These are phyloP conservation scores for Orbilia ellipsospora DNA, from an alignment of 2,329 filamentous ascomycete species.

Conservation along the genomic window DNA sequence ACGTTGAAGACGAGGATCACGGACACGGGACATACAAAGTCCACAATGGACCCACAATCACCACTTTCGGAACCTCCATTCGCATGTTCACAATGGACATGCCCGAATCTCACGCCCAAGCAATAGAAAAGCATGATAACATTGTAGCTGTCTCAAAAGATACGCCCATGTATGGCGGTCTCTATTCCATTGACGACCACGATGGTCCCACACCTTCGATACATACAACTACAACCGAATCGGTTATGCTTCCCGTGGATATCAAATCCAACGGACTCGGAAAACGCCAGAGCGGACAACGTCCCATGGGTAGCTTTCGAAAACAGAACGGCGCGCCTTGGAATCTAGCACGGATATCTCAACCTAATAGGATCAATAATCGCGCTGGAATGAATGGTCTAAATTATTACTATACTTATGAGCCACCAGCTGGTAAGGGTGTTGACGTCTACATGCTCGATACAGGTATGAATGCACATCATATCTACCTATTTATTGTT, in stretches of 20 bases:
- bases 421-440: slow-evolving; percentile 7
- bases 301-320: too few relatives aligned
- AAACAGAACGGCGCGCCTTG: slow-evolving; percentile 27
- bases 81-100: slow-evolving; percentile 38
- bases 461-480: slow-evolving; percentile 8
- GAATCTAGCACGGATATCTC: slow-evolving; percentile 38
- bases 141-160: slow-evolving; percentile 23
- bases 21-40: slow-evolving; percentile 8
- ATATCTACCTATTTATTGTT: too few relatives aligned
- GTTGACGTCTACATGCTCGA: slow-evolving; percentile 50
- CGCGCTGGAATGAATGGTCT: not conserved
- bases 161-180: not conserved
- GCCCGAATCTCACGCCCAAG: slow-evolving; percentile 21
- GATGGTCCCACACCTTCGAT: not conserved
- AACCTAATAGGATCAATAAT: not conserved
- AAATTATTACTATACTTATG: slow-evolving; percentile 18
- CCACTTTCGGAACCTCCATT: slow-evolving; percentile 33
- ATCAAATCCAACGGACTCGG: not conserved
- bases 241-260: not conserved
- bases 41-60: slow-evolving; percentile 26
- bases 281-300: slow-evolving; percentile 3
- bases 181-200: not conserved
- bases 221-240: not conserved
- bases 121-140: slow-evolving; percentile 14
- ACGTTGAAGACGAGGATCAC: not conserved